Conservation (phyloP, 495 filamentous ascomycete genomes). For the Penicillium pulvis region DNA sequence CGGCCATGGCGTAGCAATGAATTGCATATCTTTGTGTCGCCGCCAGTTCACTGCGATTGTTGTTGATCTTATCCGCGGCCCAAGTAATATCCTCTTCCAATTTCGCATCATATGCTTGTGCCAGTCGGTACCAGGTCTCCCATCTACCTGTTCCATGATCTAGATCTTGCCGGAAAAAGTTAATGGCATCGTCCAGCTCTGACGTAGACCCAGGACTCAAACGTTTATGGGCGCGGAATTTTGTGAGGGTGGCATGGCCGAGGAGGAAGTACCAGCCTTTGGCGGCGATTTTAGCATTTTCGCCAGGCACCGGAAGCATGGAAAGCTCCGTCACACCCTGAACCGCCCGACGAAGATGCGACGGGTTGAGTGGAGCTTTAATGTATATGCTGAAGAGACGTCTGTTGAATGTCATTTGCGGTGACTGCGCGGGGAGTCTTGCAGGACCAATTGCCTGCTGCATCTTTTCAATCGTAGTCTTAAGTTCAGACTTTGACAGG, state of each 20-base stretch:
- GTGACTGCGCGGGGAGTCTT: constrained; percentile 66
- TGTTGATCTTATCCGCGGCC: constrained; percentile 96
- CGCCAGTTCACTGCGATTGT: constrained; percentile 71
- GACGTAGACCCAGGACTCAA: constrained; percentile 75
- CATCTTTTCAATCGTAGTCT: constrained; percentile 85
- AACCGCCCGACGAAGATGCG: constrained; percentile 75
- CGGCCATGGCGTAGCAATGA: constrained; percentile 89
- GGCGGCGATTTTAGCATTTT: constrained; percentile 64
- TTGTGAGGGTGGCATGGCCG: constrained; percentile 83
- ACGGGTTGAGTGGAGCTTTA: constrained; percentile 77
- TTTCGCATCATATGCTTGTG: constrained; percentile 87
- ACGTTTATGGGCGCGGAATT: constrained; percentile 83
- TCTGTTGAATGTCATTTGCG: constrained; percentile 71
- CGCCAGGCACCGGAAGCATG: constrained; percentile 48
- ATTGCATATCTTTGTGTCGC: constrained; percentile 80
- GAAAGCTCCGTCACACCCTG: constrained; percentile 71
- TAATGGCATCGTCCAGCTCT: constrained; percentile 81
- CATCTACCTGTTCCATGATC: constrained; percentile 83
- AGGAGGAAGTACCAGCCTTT: constrained; percentile 93
- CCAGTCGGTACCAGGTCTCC: constrained; percentile 96
- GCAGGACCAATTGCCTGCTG: constrained; percentile 67
- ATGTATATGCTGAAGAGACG: constrained; percentile 75
- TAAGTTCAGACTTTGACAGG: constrained; percentile 84
- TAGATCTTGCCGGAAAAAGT: constrained; percentile 81
- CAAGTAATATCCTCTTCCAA: constrained; percentile 91